These are phyloP conservation scores for Chenopodium suecicum DNA, from an alignment of 148 eudicot genomes.

Conservation along the genomic window DNA sequence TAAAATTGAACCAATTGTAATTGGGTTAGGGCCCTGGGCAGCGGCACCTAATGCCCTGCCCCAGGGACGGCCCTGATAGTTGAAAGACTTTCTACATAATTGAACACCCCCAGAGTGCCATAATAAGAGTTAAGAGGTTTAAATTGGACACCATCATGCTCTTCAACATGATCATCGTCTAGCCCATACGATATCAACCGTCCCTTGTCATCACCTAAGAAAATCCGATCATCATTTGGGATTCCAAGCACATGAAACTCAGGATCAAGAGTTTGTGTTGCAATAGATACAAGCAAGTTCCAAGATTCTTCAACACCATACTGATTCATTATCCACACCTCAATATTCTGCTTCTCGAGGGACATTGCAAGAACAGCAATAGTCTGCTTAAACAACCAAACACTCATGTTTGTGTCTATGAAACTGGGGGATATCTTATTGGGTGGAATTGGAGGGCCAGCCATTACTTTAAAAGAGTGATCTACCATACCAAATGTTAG, in stretches of 20 bases:
- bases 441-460: neutral
- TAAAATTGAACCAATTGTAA: too few species aligned
- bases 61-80: too few species aligned
- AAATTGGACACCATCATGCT: neutral
- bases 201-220: neutral
- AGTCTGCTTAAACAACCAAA: conserved; percentile 3
- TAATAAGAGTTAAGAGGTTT: too few species aligned
- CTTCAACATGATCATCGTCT: neutral
- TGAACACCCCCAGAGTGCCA: too few species aligned
- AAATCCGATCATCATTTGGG: neutral
- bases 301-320: conserved; percentile 15
- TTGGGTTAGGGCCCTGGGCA: too few species aligned
- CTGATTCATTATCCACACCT: conserved; percentile 15
- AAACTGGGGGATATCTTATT: too few species aligned
- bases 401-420: neutral
- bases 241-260: neutral
- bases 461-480: neutral
- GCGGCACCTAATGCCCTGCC: too few species aligned
- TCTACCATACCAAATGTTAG: neutral
- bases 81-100: too few species aligned
- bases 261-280: neutral
- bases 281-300: neutral
- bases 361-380: neutral
- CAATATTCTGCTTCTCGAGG: neutral
- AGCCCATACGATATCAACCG: conserved; percentile 1